Conservation (phyloP, 805 yeast genomes). For the Saturnispora kantuleensis region DNA sequence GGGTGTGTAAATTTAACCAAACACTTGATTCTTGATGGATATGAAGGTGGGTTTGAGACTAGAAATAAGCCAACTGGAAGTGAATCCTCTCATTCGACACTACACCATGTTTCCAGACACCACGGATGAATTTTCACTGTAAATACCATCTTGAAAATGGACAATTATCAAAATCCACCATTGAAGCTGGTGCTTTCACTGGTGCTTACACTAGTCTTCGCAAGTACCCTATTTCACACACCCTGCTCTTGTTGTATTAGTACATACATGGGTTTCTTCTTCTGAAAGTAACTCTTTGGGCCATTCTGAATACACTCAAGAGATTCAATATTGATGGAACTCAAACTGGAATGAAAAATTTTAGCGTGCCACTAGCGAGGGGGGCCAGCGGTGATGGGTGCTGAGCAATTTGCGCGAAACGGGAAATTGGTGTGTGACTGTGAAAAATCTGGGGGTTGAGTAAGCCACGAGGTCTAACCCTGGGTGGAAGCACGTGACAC, state of each 20-base stretch:
- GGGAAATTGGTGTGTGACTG: conserved; percentile 1
- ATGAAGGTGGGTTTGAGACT: too few relatives aligned
- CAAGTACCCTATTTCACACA: background rate
- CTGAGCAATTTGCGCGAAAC: background rate
- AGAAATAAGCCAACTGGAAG: too few relatives aligned
- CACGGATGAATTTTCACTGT: too few relatives aligned
- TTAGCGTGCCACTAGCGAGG: background rate
- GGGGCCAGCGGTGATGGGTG: background rate
- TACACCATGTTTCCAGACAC: too few relatives aligned
- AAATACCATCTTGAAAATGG: too few relatives aligned
- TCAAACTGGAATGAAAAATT: background rate
- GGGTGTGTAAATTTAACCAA: too few relatives aligned
- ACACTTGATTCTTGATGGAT: too few relatives aligned
- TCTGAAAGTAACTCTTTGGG: conserved; percentile 99
- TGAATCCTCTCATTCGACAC: too few relatives aligned
- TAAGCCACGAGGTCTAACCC: background rate
- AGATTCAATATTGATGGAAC: too few relatives aligned
- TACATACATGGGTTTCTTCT: conserved; percentile 98
- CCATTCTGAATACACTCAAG: conserved; percentile 45
- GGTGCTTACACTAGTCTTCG: too few relatives aligned
- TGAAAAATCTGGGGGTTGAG: background rate
- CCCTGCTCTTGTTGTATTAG: background rate
- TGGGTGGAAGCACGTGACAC: conserved; percentile 1
- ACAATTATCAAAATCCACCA: too few relatives aligned
- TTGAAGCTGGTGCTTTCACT: too few relatives aligned